Percentiles rank a stretch among this genome's conserved stretches.
These are phyloP conservation scores for Melaleuca quinquenervia DNA, from an alignment of 345 rosid species.

Conservation along the genomic window DNA sequence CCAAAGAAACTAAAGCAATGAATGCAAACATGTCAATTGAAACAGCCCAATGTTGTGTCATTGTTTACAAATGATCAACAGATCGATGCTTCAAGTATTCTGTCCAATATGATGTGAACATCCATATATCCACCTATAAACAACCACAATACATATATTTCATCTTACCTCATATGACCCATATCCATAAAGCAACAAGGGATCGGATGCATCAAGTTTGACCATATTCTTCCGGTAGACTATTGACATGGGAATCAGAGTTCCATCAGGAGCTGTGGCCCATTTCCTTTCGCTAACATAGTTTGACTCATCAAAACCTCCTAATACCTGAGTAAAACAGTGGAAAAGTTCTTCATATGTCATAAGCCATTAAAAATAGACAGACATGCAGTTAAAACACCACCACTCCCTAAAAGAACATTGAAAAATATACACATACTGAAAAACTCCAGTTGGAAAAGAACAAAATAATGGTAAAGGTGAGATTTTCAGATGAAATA, in stretches of 20 bases:
- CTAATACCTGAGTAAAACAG: slow-evolving; percentile 48
- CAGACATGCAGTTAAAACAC: not conserved
- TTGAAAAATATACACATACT: not conserved
- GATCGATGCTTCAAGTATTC: not conserved
- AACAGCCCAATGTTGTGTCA: not conserved
- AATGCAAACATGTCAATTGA: not conserved
- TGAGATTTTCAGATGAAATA: not conserved
- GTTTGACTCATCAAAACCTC: slow-evolving; percentile 77
- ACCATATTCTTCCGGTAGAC: slow-evolving; percentile 61
- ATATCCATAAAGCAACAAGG: slow-evolving; percentile 73
- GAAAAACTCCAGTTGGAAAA: not conserved
- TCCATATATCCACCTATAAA: not conserved
- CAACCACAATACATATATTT: not conserved
- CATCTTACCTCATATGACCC: slow-evolving; percentile 90
- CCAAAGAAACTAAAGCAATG: not conserved
- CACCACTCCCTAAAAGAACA: not conserved
- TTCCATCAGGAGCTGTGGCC: slow-evolving; percentile 83
- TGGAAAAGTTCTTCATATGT: not conserved
- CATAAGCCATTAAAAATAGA: not conserved
- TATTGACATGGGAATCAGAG: slow-evolving; percentile 72
- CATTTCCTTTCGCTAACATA: slow-evolving; percentile 82
- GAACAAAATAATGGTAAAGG: not conserved
- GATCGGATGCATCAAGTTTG: slow-evolving; percentile 83
- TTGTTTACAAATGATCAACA: not conserved
- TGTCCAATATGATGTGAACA: not conserved